Conservation (phyloP, 2,329 filamentous ascomycete species). For the Cladosporium cucumerinum region DNA sequence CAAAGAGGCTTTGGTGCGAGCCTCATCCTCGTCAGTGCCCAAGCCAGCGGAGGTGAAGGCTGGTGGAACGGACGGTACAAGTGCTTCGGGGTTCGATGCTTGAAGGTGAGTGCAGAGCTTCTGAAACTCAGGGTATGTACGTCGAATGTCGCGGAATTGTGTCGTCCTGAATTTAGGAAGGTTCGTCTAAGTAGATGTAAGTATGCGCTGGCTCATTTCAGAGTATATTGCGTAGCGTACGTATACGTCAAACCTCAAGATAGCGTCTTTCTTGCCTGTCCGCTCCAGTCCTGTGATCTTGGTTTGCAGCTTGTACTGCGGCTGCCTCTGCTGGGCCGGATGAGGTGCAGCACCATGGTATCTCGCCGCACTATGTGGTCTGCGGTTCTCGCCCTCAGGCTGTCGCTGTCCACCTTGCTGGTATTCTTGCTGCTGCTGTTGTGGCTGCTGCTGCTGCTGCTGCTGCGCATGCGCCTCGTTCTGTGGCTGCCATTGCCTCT, state of each 20-base stretch:
- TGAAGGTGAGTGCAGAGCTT: slow-evolving; percentile 96
- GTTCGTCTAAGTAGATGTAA: slow-evolving; percentile 69
- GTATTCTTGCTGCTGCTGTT: slow-evolving; percentile 29
- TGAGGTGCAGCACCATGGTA: slow-evolving; percentile 31
- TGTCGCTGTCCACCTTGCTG: slow-evolving; percentile 11
- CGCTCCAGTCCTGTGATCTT: slow-evolving; percentile 94
- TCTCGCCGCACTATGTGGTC: slow-evolving; percentile 29
- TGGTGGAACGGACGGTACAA: slow-evolving; percentile 93
- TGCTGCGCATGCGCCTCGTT: slow-evolving; percentile 40
- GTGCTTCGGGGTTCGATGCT: slow-evolving; percentile 92
- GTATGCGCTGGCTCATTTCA: neutral
- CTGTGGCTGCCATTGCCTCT: slow-evolving; percentile 33
- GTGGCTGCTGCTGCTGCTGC: slow-evolving; percentile 38
- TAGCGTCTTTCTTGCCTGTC: slow-evolving; percentile 91
- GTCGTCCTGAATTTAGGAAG: slow-evolving; percentile 97
- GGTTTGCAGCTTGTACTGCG: slow-evolving; percentile 70
- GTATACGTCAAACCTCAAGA: slow-evolving; percentile 92
- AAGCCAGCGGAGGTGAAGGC: slow-evolving; percentile 90
- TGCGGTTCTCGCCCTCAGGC: slow-evolving; percentile 26
- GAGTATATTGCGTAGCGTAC: slow-evolving; percentile 53
- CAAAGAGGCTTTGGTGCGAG: slow-evolving; percentile 79
- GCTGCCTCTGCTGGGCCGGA: slow-evolving; percentile 33
- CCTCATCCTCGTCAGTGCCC: slow-evolving; percentile 93
- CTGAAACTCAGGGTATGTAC: slow-evolving; percentile 90
- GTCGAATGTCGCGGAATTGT: slow-evolving; percentile 94